Evolutionary conservation across 2,329 filamentous ascomycete genomes (phyloP), one percentile per base, ranked within the genome.

Genomic region (Pseudogymnoascus sp.): DNA sequence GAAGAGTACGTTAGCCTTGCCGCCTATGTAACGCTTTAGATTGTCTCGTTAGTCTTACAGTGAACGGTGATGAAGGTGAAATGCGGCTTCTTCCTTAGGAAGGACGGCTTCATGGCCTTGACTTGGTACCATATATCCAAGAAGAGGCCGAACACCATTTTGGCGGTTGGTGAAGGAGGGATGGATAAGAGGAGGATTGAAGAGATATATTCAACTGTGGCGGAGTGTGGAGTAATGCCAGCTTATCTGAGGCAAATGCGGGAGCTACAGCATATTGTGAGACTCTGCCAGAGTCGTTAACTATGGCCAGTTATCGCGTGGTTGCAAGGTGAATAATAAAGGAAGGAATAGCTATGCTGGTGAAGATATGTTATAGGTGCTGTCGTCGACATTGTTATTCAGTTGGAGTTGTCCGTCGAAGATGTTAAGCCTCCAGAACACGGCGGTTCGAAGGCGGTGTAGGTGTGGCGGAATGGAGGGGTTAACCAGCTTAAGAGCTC

Each of bases 1-100:
- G 18, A 18, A 18, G 37, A 58, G 35, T 21, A 62, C 13, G 29
- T 45, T 5, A 39, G 52, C 63, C 31, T 37, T 65, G 61, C 21
- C 12, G 12, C 7, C 59, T 15, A 64, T 61, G 33, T 35, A 10
- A 27, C 27, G 9, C 29, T 33, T 18, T 18, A 18, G 48, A 60
- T 36, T 31, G 59, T 31, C 42, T 18, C 13, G 12, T 5, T 18
- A 18, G 25, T 78, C 84, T 74, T 76, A 90, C 88, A 95, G 71
- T 95, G 90, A 12, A 85, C 79, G 1, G 87, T 86, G 64, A 94
- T 92, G 73, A 93, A 95, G 76, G 89, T 92, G 75, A 92, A 87
- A 67, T 86, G 84, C 13, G 85, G 87, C 68, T 82, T 79, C 69
- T 80, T 83, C 60, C 81, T 80, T 29, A 85, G 68, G 65, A 87